Evolutionary conservation across 2,329 filamentous ascomycete genomes (phyloP).

Genomic region (Colletotrichum sojae): DNA sequence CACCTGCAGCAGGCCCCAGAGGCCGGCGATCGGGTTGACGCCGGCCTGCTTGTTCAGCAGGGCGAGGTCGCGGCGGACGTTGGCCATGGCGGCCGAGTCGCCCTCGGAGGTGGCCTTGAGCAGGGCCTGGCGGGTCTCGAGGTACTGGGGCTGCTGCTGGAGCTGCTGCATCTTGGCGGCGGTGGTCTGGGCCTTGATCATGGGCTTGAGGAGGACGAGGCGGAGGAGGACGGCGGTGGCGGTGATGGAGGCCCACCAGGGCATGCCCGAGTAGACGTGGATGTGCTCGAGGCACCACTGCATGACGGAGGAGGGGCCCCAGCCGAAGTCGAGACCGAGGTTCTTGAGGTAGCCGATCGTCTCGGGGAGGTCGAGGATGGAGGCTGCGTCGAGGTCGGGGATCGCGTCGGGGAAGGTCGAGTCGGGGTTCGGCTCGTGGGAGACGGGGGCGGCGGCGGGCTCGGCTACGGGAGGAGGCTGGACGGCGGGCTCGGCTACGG

Average conservation of each 20-base stretch:
- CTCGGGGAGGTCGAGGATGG: constrained; percentile 76
- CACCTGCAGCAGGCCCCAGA: constrained; percentile 61
- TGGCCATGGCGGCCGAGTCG: constrained; percentile 63
- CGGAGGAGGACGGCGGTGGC: constrained; percentile 77
- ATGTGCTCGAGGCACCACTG: constrained; percentile 86
- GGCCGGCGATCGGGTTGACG: constrained; percentile 50
- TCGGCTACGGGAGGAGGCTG: not conserved
- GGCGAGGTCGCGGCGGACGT: constrained; percentile 53
- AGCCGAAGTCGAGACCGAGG: constrained; percentile 90
- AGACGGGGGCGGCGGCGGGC: constrained; percentile 47
- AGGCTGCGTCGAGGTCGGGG: constrained; percentile 53
- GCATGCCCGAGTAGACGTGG: constrained; percentile 81
- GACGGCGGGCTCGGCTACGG: not conserved
- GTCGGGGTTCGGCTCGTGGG: constrained; percentile 45
- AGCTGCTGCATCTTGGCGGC: constrained; percentile 74
- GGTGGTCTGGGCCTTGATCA: constrained; percentile 73
- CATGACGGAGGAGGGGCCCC: constrained; percentile 80
- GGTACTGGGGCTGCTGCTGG: constrained; percentile 67
- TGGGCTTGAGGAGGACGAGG: constrained; percentile 74
- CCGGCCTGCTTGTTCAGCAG: constrained; percentile 56
- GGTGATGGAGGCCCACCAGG: constrained; percentile 87
- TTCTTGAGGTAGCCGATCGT: constrained; percentile 85
- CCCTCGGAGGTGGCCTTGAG: constrained; percentile 69
- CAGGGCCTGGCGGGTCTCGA: constrained; percentile 51
- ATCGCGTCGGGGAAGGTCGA: constrained; percentile 42